phyloP scores from a whole-genome alignment of 768 basidiomycete genomes.

The Galerina sulciceps region DNA sequence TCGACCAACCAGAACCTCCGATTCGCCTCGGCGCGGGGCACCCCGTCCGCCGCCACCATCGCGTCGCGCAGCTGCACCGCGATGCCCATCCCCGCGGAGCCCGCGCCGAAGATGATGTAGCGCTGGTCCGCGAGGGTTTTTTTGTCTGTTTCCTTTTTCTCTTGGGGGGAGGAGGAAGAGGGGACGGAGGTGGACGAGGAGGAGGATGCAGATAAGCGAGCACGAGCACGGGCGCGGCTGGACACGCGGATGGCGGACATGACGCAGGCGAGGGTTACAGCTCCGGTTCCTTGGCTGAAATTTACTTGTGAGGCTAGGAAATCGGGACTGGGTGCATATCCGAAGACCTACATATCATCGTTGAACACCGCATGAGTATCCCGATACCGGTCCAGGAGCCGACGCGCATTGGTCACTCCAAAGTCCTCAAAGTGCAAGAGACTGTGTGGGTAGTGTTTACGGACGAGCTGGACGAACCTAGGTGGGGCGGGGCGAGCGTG shows the following conservation, averaged over 20 bases:
- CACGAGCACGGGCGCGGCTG: conserved; percentile 31
- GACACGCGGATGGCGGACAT: conserved; percentile 74
- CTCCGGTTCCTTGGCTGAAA: conserved; percentile 79
- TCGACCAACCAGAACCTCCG: conserved; percentile 76
- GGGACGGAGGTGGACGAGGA: no score
- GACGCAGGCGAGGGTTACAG: conserved; percentile 71
- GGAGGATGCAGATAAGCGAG: conserved; percentile 8
- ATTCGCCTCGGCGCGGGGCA: conserved; percentile 62
- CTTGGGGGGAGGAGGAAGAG: no score
- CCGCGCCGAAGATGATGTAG: conserved; percentile 79
- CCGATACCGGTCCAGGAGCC: conserved; percentile 64
- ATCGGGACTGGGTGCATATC: no score
- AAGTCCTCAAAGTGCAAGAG: conserved; percentile 89
- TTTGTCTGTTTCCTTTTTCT: no score
- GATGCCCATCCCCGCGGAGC: conserved; percentile 84
- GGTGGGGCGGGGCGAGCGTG: no score
- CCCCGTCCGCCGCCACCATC: conserved; percentile 57
- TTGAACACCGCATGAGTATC: conserved; percentile 75
- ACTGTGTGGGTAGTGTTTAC: conserved; percentile 67
- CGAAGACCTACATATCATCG: conserved; percentile 70
- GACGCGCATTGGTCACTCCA: conserved; percentile 76
- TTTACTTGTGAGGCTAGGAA: no score
- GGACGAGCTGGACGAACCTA: conserved; percentile 78
- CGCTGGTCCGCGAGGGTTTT: conserved; percentile 67
- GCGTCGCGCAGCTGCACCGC: conserved; percentile 78